phyloP scores from a whole-genome alignment of 441 rosid species.

The Raphanus hybrid region DNA sequence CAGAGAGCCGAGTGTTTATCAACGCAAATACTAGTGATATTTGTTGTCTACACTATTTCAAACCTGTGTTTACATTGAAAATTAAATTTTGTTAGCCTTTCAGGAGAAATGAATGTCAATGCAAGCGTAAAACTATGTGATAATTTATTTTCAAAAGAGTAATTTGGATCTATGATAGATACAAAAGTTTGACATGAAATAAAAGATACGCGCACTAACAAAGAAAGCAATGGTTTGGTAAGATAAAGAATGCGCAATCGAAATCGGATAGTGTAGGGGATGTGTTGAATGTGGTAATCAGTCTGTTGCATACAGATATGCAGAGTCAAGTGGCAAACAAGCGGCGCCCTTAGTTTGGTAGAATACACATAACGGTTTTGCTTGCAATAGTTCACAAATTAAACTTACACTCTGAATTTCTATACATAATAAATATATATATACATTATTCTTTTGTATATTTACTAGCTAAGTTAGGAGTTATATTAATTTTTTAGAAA shows the following conservation, averaged over 20 bases:
- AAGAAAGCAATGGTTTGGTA: constrained; percentile 20
- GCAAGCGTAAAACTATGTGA: not conserved
- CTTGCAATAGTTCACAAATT: not conserved
- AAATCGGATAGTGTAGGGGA: constrained; percentile 3
- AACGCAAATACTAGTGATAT: not conserved
- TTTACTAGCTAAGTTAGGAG: not conserved
- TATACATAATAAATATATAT: too few species aligned
- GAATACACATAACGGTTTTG: constrained; percentile 8
- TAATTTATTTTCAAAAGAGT: not conserved
- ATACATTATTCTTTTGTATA: not conserved
- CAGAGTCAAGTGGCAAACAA: constrained; percentile 35
- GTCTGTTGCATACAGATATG: constrained; percentile 17
- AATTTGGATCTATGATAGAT: not conserved
- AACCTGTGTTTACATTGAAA: not conserved
- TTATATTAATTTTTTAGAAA: not conserved
- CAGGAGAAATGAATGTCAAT: not conserved
- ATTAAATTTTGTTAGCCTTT: not conserved
- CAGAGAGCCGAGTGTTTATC: not conserved
- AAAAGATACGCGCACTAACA: constrained; percentile 8
- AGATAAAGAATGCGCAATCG: not conserved
- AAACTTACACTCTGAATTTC: not conserved
- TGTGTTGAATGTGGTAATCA: constrained; percentile 25
- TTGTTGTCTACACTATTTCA: not conserved
- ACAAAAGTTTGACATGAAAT: not conserved
- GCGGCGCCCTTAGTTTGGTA: constrained; percentile 35